Evolutionary conservation across 768 basidiomycete species (phyloP).

Genomic region (Pholiota conissans): DNA sequence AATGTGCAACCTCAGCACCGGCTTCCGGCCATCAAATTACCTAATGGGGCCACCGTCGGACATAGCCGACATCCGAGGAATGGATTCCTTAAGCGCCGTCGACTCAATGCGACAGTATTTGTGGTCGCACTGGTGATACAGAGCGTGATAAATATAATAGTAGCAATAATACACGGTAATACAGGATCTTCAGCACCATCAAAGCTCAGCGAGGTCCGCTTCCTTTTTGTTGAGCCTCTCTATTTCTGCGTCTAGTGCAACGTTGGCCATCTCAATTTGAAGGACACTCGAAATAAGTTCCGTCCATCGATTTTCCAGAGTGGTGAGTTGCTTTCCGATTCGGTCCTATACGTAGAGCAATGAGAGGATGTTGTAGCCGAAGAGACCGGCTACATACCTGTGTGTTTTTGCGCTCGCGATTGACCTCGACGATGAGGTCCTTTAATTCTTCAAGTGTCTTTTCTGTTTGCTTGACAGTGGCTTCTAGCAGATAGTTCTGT

Average conservation of each 20-base stretch:
- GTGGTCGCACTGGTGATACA: neutral
- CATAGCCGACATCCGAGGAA: neutral
- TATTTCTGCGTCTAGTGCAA: slow-evolving; percentile 83
- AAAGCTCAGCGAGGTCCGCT: slow-evolving; percentile 55
- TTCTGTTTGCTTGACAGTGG: slow-evolving; percentile 71
- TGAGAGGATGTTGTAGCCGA: neutral
- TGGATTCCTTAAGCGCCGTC: neutral
- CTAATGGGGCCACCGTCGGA: slow-evolving; percentile 14
- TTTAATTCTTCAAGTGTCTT: slow-evolving; percentile 74
- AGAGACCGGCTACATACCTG: slow-evolving; percentile 51
- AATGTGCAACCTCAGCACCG: slow-evolving; percentile 20
- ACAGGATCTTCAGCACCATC: slow-evolving; percentile 13
- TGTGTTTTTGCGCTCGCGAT: slow-evolving; percentile 83
- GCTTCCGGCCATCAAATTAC: slow-evolving; percentile 15
- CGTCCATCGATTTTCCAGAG: slow-evolving; percentile 88
- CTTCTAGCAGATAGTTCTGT: slow-evolving; percentile 86
- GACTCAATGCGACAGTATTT: neutral
- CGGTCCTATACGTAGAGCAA: slow-evolving; percentile 51
- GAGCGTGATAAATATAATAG: slow-evolving; percentile 4
- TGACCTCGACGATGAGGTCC: slow-evolving; percentile 79
- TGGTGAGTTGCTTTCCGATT: slow-evolving; percentile 75
- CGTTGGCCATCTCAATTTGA: slow-evolving; percentile 95
- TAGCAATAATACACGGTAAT: slow-evolving; percentile 12
- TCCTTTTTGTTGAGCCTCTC: slow-evolving; percentile 57
- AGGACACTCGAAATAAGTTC: slow-evolving; percentile 87